These are phyloP conservation scores for Fusarium mexicanum DNA, from an alignment of 2,329 filamentous ascomycete genomes.

Conservation along the genomic window DNA sequence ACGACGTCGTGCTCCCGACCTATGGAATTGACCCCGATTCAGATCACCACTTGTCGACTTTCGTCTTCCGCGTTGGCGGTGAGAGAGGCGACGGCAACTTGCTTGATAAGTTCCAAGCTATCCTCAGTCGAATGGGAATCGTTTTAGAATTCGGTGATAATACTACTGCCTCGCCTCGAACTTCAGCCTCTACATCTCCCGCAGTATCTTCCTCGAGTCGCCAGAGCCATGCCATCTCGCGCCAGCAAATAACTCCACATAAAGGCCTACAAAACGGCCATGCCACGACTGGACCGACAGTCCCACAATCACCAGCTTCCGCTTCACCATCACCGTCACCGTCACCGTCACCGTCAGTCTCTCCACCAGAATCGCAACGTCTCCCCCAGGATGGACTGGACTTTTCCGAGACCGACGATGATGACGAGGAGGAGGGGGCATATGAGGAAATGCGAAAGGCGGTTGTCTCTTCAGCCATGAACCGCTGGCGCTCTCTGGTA, in stretches of 20 bases:
- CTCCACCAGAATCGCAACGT: not conserved
- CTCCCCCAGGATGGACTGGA: constrained; percentile 7
- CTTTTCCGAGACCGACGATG: constrained; percentile 10
- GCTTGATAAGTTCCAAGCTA: constrained; percentile 74
- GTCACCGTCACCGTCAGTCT: not conserved
- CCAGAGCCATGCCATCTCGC: constrained; percentile 13
- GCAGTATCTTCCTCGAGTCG: constrained; percentile 36
- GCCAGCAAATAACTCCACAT: not conserved
- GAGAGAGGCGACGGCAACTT: constrained; percentile 67
- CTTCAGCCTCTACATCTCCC: constrained; percentile 38
- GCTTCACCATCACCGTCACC: not conserved
- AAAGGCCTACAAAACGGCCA: constrained; percentile 12
- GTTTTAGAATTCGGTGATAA: constrained; percentile 68
- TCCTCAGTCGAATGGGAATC: constrained; percentile 76
- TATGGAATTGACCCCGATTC: constrained; percentile 76
- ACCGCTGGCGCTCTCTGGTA: constrained; percentile 39
- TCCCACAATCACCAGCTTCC: not conserved
- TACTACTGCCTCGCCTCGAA: constrained; percentile 38
- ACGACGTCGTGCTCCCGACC: constrained; percentile 77
- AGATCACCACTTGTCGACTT: constrained; percentile 78
- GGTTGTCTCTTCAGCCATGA: constrained; percentile 37
- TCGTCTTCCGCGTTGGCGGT: constrained; percentile 82
- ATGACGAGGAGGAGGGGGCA: constrained; percentile 24
- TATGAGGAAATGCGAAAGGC: constrained; percentile 31
- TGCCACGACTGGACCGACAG: constrained; percentile 2